Evolutionary conservation across 1,139 yeast genomes (phyloP), one percentile per base, ranked within the genome.

Genomic region (Barnettozyma hawaiiensis): DNA sequence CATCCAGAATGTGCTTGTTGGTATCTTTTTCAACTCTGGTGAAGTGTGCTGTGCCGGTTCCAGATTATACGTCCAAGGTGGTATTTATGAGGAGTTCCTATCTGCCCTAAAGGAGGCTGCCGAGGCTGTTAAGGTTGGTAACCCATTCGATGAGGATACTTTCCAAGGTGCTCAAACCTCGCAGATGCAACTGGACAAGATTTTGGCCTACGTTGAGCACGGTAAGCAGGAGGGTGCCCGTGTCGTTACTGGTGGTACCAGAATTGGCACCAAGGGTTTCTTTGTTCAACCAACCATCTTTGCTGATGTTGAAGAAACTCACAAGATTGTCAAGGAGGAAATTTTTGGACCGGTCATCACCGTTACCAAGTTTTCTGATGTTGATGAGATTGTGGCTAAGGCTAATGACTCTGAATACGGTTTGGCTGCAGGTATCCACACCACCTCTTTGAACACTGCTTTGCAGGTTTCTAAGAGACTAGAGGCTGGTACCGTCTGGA

Each of bases 31-130:
- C 68, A 77, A 78, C 64, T 72, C 81, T 43, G 84, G 84, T 65
- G 82, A 78, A 63, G 82, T 77, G 45, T 78, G 84, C 60, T 75
- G 78, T 57, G 83, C 83, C 31, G 82, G 82, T 57, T 76, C 82
- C 38, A 73, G 84, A 66, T 65, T 76, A 41, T 76, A 74, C 58
- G 71, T 76, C 48, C 81, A 78, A 61, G 79, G 75, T 51, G 76
- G 71, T 35, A 62, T 75, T 46, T 75, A 77, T 61, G 82, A 77
- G 48, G 63, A 66, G 45, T 64, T 76, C 41, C 59, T 75, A 40
- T 63, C 62, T 41, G 70, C 65, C 45, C 74, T 77, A 55, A 63
- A 65, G 45, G 67, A 67, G 35, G 70, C 75, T 37, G 71, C 72
- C 46, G 81, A 70, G 61, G 51, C 48, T 22, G 49, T 64, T 18